These are phyloP conservation scores for Fusarium albidum DNA, from an alignment of 2,329 filamentous ascomycete species.

Conservation along the genomic window DNA sequence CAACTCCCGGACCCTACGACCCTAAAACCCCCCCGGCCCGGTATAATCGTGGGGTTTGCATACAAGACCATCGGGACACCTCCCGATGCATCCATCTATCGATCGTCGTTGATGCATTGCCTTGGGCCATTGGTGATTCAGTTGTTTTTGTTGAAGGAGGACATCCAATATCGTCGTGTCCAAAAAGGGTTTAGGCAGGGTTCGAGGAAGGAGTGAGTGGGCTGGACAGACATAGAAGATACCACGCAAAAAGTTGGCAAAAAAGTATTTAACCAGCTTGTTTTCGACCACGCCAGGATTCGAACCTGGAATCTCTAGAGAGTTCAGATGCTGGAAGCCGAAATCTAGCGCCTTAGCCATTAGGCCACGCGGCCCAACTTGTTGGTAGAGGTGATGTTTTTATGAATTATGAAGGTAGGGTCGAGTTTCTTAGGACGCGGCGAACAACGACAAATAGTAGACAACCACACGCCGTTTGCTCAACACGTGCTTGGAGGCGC, in stretches of 20 bases:
- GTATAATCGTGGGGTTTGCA: conserved; percentile 30
- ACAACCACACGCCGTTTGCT: too few relatives aligned
- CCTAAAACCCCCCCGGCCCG: conserved; percentile 19
- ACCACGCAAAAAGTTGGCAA: not conserved
- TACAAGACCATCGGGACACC: conserved; percentile 19
- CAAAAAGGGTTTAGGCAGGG: not conserved
- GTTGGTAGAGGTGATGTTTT: conserved; percentile 7
- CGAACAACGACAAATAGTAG: too few relatives aligned
- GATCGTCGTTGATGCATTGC: not conserved
- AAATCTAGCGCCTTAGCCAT: conserved; percentile 53
- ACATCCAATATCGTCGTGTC: not conserved
- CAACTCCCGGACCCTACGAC: too few relatives aligned
- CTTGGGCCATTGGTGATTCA: not conserved
- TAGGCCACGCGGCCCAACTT: conserved; percentile 51
- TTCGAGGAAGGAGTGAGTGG: not conserved
- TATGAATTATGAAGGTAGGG: too few relatives aligned
- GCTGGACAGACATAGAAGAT: not conserved
- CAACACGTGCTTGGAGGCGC: too few relatives aligned
- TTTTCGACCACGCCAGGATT: conserved; percentile 50
- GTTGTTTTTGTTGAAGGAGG: not conserved
- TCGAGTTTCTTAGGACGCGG: too few relatives aligned
- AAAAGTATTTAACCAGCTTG: conserved; percentile 17
- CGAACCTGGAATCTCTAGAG: conserved; percentile 53
- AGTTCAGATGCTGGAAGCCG: conserved; percentile 37
- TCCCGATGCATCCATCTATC: conserved; percentile 3